Percentiles rank a stretch among this genome's conserved stretches.
Evolutionary conservation across 2,329 filamentous ascomycete species (phyloP).

Genomic region (Aspergillus quadrilineatus): DNA sequence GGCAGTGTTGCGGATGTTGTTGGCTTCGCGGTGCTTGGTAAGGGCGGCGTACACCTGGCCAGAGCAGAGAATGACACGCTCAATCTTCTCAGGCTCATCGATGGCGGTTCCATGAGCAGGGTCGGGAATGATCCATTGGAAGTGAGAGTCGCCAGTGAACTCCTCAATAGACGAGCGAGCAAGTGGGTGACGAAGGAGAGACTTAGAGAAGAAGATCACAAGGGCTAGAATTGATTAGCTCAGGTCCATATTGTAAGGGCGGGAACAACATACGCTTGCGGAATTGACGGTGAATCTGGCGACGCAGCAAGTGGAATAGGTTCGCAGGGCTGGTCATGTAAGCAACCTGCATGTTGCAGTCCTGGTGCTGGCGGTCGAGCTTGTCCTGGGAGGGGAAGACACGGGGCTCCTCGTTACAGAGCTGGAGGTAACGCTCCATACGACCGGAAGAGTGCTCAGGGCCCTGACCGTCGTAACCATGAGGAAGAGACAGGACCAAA

Average conservation of each 20-base stretch:
- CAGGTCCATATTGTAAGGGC: background rate
- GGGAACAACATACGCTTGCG: slow-evolving; percentile 76
- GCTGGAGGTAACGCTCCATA: slow-evolving; percentile 94
- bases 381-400: slow-evolving; percentile 86
- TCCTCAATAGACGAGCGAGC: slow-evolving; percentile 87
- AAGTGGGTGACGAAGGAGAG: slow-evolving; percentile 87
- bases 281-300: slow-evolving; percentile 99
- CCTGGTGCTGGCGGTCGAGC: slow-evolving; percentile 94
- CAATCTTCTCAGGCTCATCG: slow-evolving; percentile 78
- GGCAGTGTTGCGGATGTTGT: slow-evolving; percentile 84
- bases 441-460: slow-evolving; percentile 97
- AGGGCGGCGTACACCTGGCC: slow-evolving; percentile 93
- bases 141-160: slow-evolving; percentile 86
- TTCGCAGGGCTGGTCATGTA: slow-evolving; percentile 97
- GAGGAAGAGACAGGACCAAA: slow-evolving; percentile 91
- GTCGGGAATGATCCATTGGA: slow-evolving; percentile 95
- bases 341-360: slow-evolving; percentile 98
- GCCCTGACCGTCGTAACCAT: slow-evolving; percentile 97
- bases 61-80: slow-evolving; percentile 89
- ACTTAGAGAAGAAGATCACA: slow-evolving; percentile 98
- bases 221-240: slow-evolving; percentile 60
- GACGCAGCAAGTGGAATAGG: slow-evolving; percentile 90
- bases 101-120: slow-evolving; percentile 76
- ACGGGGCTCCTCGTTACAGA: slow-evolving; percentile 95
- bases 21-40: slow-evolving; percentile 83